A percentile compares a stretch with the other conserved stretches of the same genome.
These are phyloP conservation scores for Begonia loranthoides DNA, from an alignment of 306 rosid genomes.

Conservation along the genomic window DNA sequence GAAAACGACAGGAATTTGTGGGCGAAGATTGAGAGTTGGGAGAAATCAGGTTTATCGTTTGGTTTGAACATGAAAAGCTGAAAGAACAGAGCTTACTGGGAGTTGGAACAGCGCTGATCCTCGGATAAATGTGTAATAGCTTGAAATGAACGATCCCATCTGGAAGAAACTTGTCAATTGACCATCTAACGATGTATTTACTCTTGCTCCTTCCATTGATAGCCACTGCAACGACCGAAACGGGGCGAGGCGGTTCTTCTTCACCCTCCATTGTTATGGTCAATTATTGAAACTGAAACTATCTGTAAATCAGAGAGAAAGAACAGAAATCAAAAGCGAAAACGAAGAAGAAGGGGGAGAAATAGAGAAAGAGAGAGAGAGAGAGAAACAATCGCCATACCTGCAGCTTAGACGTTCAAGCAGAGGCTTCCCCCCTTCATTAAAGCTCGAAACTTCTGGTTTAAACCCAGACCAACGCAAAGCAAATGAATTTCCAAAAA, in stretches of 20 bases:
- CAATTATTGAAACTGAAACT: neutral
- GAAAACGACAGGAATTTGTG: too few species aligned
- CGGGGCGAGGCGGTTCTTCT: slow-evolving; percentile 19
- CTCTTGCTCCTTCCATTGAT: slow-evolving; percentile 67
- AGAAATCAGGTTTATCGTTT: too few species aligned
- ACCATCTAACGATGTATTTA: slow-evolving; percentile 65
- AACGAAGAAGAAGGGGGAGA: too few species aligned
- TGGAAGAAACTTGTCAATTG: slow-evolving; percentile 66
- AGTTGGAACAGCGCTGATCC: slow-evolving; percentile 58
- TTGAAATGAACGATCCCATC: slow-evolving; percentile 53
- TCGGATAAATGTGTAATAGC: slow-evolving; percentile 58
- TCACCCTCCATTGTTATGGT: slow-evolving; percentile 29
- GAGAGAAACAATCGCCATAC: neutral
- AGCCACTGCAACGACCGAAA: slow-evolving; percentile 55
- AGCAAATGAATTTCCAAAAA: too few species aligned
- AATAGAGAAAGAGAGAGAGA: neutral
- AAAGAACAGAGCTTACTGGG: slow-evolving; percentile 41
- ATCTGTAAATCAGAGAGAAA: slow-evolving; percentile 1
- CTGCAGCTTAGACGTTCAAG: too few species aligned
- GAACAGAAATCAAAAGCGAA: too few species aligned
- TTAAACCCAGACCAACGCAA: too few species aligned
- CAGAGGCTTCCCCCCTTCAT: too few species aligned
- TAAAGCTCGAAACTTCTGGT: too few species aligned
- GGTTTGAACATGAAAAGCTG: slow-evolving; percentile 2
- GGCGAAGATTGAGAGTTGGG: too few species aligned